Conservation (phyloP, 352 stramenopile genomes). For the Globisporangium orthogonon region DNA sequence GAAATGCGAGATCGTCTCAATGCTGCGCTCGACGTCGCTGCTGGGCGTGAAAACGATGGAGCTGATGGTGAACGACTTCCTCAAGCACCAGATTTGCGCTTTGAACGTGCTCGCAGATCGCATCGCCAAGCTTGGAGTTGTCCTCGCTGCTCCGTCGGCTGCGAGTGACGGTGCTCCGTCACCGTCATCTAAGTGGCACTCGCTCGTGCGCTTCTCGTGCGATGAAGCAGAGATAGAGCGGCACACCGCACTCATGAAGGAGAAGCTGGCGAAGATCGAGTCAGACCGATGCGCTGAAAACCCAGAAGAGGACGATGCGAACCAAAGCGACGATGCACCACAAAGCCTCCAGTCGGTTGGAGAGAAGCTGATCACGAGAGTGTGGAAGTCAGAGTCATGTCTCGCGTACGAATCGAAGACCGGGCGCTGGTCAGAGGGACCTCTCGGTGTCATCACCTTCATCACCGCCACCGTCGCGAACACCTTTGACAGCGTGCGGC, state of each 20-base stretch:
- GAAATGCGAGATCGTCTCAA: conserved; percentile 22
- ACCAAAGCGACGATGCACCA: no score
- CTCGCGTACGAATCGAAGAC: no score
- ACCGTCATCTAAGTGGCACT: neutral
- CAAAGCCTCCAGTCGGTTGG: no score
- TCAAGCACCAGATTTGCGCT: conserved; percentile 30
- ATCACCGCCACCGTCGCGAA: no score
- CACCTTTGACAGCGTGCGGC: no score
- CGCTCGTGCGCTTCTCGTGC: neutral
- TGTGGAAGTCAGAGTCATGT: no score
- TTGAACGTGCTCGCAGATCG: conserved; percentile 13
- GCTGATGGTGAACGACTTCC: conserved; percentile 41
- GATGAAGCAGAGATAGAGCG: no score
- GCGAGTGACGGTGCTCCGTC: neutral
- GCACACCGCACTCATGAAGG: neutral
- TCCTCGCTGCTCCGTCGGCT: neutral
- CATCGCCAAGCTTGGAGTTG: conserved; percentile 3
- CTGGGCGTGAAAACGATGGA: conserved; percentile 54
- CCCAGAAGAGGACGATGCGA: no score
- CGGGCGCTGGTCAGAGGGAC: no score
- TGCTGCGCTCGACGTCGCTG: conserved; percentile 28
- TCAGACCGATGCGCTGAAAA: no score
- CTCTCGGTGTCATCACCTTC: no score
- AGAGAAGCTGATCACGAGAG: no score
- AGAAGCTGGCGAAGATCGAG: neutral